Evolutionary conservation across 805 yeast genomes (phyloP), one percentile per base, ranked within the genome.

Genomic region (Metschnikowia noctiluminum): DNA sequence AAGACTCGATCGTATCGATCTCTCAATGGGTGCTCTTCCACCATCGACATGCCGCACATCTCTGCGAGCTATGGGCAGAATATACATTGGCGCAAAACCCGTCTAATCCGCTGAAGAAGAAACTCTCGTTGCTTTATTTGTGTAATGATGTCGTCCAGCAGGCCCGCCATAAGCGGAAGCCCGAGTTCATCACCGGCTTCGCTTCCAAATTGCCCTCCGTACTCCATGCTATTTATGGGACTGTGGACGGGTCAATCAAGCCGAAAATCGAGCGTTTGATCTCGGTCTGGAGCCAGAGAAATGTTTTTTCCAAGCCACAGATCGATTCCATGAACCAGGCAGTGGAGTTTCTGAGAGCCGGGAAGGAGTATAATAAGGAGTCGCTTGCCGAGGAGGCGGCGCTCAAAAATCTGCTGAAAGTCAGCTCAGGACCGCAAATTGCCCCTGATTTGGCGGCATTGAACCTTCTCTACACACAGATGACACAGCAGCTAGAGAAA

Each of bases 121-220:
- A 75, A 50, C 71, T 85, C 44, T 74, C 85, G 2, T 65, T 85
- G 48, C 72, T 89, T 26, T 89, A 89, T 59, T 69, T 89, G 12
- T 84, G 86, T 44, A 89, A 89, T 63, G 96, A 89, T 55, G 83
- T 89, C 21, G 85, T 88, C 1, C 96, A 89, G 64, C 86, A 86
- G 61, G 81, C 90, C 3, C 74, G 83, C 50, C 82, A 84, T 32
- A 80, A 82, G 57, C 74, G 78, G 50, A 81, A 78, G 58, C 68
- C 69, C 4, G 87, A 81, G 42, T 84, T 85, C 54, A 64, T 84
- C 3, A 68, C 65, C 8, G 83, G 81, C 2, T 89, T 87, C 64
- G 74, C 80, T 11, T 60, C 63, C 1, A 77, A 76, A 3, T 60
- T 84, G 38, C 80, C 81, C 1, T 44, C 49, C 1, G 74, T 76